These are phyloP conservation scores for Nicotiana rustica DNA, from an alignment of 305 asterid species.

Conservation along the genomic window DNA sequence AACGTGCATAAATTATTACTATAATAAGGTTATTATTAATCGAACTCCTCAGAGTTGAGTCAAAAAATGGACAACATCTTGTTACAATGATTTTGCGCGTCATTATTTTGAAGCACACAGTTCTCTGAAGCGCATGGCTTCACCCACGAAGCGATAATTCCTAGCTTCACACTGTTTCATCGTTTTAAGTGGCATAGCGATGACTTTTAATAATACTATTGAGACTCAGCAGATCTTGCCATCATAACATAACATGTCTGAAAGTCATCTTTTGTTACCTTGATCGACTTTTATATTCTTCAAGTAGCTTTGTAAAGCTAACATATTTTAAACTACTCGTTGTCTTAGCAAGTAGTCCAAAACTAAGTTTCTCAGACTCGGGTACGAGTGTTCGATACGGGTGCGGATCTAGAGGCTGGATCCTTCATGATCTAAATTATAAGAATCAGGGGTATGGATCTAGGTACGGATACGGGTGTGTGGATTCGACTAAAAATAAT, in stretches of 20 bases:
- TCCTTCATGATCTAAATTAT: too few species aligned
- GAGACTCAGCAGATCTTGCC: not conserved
- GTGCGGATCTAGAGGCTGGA: too few species aligned
- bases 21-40: conserved; percentile 2
- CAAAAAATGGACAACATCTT: not conserved
- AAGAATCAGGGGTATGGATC: too few species aligned
- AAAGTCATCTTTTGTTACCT: not conserved
- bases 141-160: not conserved
- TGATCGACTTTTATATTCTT: not conserved
- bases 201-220: not conserved
- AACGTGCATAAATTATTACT: conserved; percentile 1
- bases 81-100: not conserved
- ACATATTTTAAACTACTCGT: not conserved
- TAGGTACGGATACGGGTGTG: too few species aligned
- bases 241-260: conserved; percentile 16
- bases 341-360: not conserved
- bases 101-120: not conserved
- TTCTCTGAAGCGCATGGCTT: not conserved
- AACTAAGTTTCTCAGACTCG: too few species aligned
- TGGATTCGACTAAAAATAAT: too few species aligned
- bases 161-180: not conserved
- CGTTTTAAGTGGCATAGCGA: not conserved
- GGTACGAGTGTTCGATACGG: too few species aligned
- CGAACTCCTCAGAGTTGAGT: not conserved
- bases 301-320: not conserved